Evolutionary conservation across 331 rosid genomes (phyloP).

Genomic region (Malus hybrid): DNA sequence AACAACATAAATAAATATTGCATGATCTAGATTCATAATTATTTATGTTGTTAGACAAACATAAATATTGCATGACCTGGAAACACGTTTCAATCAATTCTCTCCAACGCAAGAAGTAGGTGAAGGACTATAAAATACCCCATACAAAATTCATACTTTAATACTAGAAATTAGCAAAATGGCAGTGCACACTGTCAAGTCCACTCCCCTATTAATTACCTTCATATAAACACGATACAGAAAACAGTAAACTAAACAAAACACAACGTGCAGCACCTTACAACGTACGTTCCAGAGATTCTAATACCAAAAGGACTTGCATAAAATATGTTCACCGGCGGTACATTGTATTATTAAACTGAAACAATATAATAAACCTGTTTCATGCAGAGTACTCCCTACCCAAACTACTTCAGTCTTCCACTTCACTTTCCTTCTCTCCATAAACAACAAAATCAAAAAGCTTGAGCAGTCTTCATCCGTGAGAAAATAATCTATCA

Average conservation of each 20-base stretch:
- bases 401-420: neutral
- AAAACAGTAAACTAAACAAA: constrained; percentile 26
- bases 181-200: constrained; percentile 11
- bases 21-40: no score
- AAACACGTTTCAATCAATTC: neutral
- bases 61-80: no score
- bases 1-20: no score
- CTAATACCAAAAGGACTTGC: neutral
- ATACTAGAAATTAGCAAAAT: neutral
- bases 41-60: no score
- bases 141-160: neutral
- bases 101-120: neutral
- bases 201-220: constrained; percentile 32
- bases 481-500: neutral
- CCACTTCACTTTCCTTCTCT: neutral
- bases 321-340: no score
- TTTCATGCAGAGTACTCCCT: no score
- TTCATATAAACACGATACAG: constrained; percentile 21
- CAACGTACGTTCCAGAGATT: constrained; percentile 34
- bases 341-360: no score
- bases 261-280: constrained; percentile 27
- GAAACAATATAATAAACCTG: no score
- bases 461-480: neutral
- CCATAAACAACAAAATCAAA: neutral
- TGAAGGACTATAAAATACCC: neutral